phyloP scores from a whole-genome alignment of 1,139 yeast genomes.

The Nakaseomyces bracarensis region DNA sequence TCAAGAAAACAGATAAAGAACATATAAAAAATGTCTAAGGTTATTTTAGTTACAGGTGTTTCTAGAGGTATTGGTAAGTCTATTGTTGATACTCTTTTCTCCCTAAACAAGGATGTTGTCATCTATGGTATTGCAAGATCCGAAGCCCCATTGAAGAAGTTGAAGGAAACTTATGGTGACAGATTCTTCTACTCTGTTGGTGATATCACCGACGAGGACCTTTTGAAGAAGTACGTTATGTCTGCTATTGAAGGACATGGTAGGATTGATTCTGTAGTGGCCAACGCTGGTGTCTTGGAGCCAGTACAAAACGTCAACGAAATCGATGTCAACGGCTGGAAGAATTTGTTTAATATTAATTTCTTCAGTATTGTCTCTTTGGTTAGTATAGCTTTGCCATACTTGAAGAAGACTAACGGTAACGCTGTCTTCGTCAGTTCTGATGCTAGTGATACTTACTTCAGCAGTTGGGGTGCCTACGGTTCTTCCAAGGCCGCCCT shows the following conservation, averaged over 20 bases:
- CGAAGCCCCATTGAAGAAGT: conserved; percentile 37
- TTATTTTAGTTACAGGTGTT: conserved; percentile 60
- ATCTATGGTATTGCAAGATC: conserved; percentile 75
- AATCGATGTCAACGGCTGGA: conserved; percentile 52
- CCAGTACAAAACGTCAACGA: conserved; percentile 48
- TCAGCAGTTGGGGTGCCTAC: conserved; percentile 77
- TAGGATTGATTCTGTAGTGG: conserved; percentile 49
- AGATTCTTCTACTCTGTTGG: conserved; percentile 55
- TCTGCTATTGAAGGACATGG: conserved; percentile 49
- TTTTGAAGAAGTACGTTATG: conserved; percentile 40
- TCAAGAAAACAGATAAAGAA: no score
- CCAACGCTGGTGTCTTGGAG: conserved; percentile 82
- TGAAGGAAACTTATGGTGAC: conserved; percentile 42
- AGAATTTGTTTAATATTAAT: conserved; percentile 60
- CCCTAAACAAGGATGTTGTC: conserved; percentile 40
- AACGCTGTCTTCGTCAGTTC: conserved; percentile 69
- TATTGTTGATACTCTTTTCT: conserved; percentile 49
- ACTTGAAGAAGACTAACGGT: conserved; percentile 40
- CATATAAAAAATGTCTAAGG: conserved; percentile 19
- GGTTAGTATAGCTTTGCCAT: conserved; percentile 50
- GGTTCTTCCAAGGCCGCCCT: conserved; percentile 87
- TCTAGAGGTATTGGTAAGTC: conserved; percentile 74
- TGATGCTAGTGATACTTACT: conserved; percentile 48
- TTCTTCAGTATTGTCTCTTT: conserved; percentile 67
- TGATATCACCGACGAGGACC: conserved; percentile 47